Evolutionary conservation across 140 eudicot species (phyloP), one percentile per base, ranked within the genome.

Genomic region (Senecio squalidus): DNA sequence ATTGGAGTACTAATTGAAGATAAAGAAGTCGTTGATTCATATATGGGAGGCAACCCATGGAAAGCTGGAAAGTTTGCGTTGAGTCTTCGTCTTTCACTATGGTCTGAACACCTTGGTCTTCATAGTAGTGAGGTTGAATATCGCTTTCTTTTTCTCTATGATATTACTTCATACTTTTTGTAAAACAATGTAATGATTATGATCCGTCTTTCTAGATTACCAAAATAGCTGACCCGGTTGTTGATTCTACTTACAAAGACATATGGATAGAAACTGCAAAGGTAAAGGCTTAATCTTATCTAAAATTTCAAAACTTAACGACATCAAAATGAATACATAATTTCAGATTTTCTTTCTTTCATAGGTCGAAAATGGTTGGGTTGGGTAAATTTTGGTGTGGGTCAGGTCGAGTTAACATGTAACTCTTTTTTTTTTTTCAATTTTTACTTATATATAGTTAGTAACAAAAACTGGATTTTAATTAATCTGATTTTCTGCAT

Each of bases 91-190:
- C 84, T 81, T 73, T 84, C 96, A 15, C 76, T 92, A 24, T 92
- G 98, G 98, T 78, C 93, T 54, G 98, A 92, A 58, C 98, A 84
- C 79, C 88, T 92, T 36, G 98, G 98, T 62, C 96, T 87, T 73
- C 81, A 77, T 62, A 74, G 79, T 28, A 76, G 73, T 70, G 93
- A 92, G 86, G 98, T 92, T 52, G 34, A 10, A 24, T 54, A 24
- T 16, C 10, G 4, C 11, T 13, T 44, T 20, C 18, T 49, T 9
- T 24, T 51, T 27, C 26, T 43, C 29, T 46, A 55, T 45, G 14
- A 44, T 55, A 33, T 6, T 18, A 36, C 0, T 59, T 59, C 54
- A 26, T 21, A 24, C 39, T 22, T n/a, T 10, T 48, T 3, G 15
- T 38, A 15, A 47, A 17, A 30, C 4, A 16, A 38, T 23, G 30